These are phyloP conservation scores for Solanum bulbocastanum DNA, from an alignment of 257 asterid species.

Conservation along the genomic window DNA sequence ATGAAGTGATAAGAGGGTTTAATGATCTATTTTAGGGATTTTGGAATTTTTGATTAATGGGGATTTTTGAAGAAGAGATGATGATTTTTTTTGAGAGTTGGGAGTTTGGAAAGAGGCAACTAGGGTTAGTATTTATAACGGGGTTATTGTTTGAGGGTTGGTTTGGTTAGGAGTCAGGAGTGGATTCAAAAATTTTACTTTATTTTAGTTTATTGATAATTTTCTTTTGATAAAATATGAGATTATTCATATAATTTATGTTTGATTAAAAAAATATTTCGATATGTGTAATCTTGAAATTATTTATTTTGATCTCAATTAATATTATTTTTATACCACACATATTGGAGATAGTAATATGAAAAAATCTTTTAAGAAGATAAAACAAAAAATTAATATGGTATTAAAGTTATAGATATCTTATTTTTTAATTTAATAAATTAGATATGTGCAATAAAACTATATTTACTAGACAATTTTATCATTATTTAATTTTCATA, in stretches of 20 bases:
- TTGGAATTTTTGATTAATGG: background rate
- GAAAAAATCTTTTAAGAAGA: background rate
- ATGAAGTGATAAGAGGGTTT: background rate
- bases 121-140: background rate
- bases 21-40: background rate
- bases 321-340: background rate
- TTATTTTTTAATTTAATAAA: too few species aligned
- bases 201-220: background rate
- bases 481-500: background rate
- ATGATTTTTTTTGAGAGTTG: background rate
- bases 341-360: background rate
- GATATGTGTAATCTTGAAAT: background rate
- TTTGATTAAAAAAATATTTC: background rate
- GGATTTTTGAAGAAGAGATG: background rate
- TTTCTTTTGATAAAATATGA: background rate
- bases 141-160: background rate
- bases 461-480: too few species aligned
- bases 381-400: too few species aligned
- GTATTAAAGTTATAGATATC: background rate
- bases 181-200: background rate
- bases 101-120: background rate
- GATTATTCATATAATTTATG: background rate
- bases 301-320: background rate
- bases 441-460: too few species aligned
- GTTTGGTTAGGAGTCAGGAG: background rate